Evolutionary conservation across 345 rosid species (phyloP).

Genomic region (Rhizophora mangle): DNA sequence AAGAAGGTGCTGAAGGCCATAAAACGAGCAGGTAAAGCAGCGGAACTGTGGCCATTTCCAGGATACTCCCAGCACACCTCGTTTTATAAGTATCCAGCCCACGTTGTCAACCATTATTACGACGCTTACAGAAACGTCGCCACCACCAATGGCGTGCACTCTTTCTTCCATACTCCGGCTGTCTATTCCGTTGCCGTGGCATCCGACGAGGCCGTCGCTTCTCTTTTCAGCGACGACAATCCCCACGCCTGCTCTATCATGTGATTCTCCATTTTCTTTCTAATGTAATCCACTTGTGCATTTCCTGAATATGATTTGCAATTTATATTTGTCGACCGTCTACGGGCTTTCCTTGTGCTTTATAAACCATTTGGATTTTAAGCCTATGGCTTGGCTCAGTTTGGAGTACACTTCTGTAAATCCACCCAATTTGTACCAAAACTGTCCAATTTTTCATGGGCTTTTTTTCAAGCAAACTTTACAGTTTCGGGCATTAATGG

Average conservation of each 20-base stretch:
- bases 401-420: no score
- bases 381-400: no score
- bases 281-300: no score
- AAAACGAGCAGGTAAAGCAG: constrained; percentile 48
- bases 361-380: no score
- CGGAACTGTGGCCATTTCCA: constrained; percentile 93
- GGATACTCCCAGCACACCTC: constrained; percentile 67
- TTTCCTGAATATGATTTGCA: no score
- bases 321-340: no score
- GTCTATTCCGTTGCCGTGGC: constrained; percentile 63
- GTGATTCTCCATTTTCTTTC: constrained; percentile 25
- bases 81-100: constrained; percentile 74
- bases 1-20: constrained; percentile 26
- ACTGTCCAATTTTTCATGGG: no score
- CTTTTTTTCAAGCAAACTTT: no score
- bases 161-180: constrained; percentile 22
- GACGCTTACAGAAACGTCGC: constrained; percentile 3
- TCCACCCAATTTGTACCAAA: no score
- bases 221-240: constrained; percentile 77
- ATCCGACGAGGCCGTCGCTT: constrained; percentile 71
- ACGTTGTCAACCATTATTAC: constrained; percentile 65
- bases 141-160: constrained; percentile 12
- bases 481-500: no score
- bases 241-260: constrained; percentile 65
- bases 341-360: no score